Evolutionary conservation across 768 basidiomycete genomes (phyloP).

Genomic region (Tricholomella constricta): DNA sequence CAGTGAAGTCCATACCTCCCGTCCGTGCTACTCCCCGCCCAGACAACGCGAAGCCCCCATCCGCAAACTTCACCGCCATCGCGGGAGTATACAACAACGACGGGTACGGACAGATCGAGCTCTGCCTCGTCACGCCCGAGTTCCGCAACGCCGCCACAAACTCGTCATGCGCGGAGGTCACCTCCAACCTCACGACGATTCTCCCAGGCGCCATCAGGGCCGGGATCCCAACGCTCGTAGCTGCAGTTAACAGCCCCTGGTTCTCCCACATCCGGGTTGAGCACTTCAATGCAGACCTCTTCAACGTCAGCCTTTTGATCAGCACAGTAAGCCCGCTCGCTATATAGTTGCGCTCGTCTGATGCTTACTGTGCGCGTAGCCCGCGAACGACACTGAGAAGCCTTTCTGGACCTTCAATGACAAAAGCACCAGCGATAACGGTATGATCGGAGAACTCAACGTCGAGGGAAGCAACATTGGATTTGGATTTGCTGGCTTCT

Average conservation of each 20-base stretch:
- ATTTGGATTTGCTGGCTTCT: slow-evolving; percentile 21
- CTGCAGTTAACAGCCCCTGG: slow-evolving; percentile 16
- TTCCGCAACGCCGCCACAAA: not conserved
- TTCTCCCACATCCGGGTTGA: slow-evolving; percentile 15
- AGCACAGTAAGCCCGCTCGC: slow-evolving; percentile 14
- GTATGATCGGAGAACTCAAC: slow-evolving; percentile 17
- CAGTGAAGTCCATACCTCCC: not conserved
- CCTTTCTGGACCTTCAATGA: slow-evolving; percentile 23
- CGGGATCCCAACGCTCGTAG: slow-evolving; percentile 20
- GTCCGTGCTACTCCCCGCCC: not conserved
- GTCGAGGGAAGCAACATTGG: slow-evolving; percentile 14
- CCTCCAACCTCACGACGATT: slow-evolving; percentile 6
- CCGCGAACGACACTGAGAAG: slow-evolving; percentile 8
- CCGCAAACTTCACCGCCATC: not conserved
- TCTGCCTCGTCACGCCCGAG: not conserved
- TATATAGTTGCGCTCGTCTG: too few species aligned
- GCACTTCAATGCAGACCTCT: slow-evolving; percentile 22
- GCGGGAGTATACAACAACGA: not conserved
- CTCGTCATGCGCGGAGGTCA: slow-evolving; percentile 5
- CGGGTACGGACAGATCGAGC: not conserved
- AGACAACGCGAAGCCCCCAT: not conserved
- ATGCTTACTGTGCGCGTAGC: not conserved
- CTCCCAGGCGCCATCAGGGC: slow-evolving; percentile 21
- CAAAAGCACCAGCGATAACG: slow-evolving; percentile 5
- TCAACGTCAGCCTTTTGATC: slow-evolving; percentile 16